These are phyloP conservation scores for Eutrema heterophyllum DNA, from an alignment of 345 rosid species.

Conservation along the genomic window DNA sequence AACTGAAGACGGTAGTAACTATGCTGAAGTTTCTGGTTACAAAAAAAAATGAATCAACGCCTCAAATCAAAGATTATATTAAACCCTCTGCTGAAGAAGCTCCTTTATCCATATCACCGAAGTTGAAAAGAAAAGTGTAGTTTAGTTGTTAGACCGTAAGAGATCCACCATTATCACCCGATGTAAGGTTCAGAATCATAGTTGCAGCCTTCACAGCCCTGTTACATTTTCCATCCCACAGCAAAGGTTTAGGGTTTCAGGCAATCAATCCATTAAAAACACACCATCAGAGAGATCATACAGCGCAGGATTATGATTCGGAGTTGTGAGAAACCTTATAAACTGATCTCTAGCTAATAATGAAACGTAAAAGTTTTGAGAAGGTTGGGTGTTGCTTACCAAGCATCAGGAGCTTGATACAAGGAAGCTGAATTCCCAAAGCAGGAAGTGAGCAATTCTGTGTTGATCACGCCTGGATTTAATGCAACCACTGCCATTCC, in stretches of 20 bases:
- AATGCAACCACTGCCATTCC: slow-evolving; percentile 90
- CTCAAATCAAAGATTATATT: background rate
- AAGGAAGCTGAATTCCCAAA: slow-evolving; percentile 74
- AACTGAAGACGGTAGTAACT: background rate
- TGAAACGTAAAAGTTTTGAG: background rate
- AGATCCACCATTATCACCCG: slow-evolving; percentile 87
- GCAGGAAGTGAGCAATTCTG: slow-evolving; percentile 87
- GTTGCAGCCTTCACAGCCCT: slow-evolving; percentile 94
- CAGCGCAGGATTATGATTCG: background rate
- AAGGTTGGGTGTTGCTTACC: slow-evolving; percentile 42
- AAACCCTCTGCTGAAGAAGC: background rate
- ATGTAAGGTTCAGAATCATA: slow-evolving; percentile 76
- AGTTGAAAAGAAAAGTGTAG: background rate
- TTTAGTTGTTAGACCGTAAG: slow-evolving; percentile 55
- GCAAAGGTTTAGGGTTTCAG: background rate
- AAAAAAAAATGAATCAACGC: slow-evolving; percentile 1
- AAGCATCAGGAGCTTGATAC: slow-evolving; percentile 86
- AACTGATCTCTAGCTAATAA: background rate
- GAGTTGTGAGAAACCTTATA: background rate
- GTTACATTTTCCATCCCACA: background rate
- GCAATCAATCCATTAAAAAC: background rate
- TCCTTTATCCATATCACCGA: background rate
- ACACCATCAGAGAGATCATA: background rate
- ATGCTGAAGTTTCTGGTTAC: slow-evolving; percentile 1
- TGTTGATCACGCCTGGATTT: slow-evolving; percentile 90